Percentiles rank a stretch among this genome's conserved stretches.
Evolutionary conservation across 2,329 filamentous ascomycete genomes (phyloP).

Genomic region (Lachnellula suecica): DNA sequence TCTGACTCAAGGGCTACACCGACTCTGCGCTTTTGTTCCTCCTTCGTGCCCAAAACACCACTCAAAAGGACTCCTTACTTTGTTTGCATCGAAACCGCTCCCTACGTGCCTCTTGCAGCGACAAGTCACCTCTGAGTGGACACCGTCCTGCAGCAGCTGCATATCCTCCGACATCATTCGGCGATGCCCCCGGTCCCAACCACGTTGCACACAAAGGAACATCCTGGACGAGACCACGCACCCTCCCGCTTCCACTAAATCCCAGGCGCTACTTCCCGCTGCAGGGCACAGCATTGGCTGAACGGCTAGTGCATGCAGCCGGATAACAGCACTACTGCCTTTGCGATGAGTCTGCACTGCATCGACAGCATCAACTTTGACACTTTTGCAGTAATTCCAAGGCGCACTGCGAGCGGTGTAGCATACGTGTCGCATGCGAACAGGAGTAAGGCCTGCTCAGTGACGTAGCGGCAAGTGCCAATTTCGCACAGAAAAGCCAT

Average conservation of each 20-base stretch:
- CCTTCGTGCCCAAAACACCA: slow-evolving; percentile 10
- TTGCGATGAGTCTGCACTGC: not conserved
- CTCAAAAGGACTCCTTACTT: slow-evolving; percentile 6
- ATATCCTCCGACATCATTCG: slow-evolving; percentile 13
- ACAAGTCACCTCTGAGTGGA: not conserved
- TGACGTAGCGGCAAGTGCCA: slow-evolving; percentile 14
- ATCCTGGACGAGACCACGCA: slow-evolving; percentile 6
- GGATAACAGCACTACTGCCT: slow-evolving; percentile 10
- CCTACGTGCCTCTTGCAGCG: not conserved
- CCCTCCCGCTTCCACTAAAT: slow-evolving; percentile 10
- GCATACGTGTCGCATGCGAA: slow-evolving; percentile 20
- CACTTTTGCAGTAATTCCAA: not conserved
- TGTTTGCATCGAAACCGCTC: slow-evolving; percentile 11
- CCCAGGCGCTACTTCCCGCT: slow-evolving; percentile 12
- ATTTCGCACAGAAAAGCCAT: not conserved
- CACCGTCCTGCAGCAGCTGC: not conserved
- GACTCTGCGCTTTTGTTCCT: slow-evolving; percentile 4
- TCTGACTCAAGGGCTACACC: slow-evolving; percentile 10
- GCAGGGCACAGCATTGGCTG: slow-evolving; percentile 11
- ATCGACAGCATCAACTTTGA: slow-evolving; percentile 11
- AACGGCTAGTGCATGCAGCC: slow-evolving; percentile 5
- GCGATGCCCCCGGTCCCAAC: not conserved
- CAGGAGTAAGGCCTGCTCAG: slow-evolving; percentile 10
- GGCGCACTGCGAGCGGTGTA: slow-evolving; percentile 10
- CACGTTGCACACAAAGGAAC: slow-evolving; percentile 10